phyloP scores from a whole-genome alignment of 345 rosid species.

The Eucalyptus cloeziana region DNA sequence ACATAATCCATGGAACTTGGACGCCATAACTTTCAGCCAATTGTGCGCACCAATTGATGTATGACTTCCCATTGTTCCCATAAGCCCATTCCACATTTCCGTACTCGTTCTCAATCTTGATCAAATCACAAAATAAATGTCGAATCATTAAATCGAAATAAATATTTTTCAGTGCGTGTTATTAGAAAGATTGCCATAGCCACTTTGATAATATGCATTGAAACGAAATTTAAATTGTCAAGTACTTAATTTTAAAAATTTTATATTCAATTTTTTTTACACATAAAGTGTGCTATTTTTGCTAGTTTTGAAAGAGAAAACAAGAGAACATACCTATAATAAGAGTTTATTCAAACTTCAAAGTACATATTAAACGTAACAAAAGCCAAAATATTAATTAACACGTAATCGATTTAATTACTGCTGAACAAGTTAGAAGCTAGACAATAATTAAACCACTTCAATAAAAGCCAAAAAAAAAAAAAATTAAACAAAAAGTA shows the following conservation, averaged over 20 bases:
- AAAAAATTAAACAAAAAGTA: not conserved
- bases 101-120: conserved; percentile 36
- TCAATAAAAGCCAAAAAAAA: not conserved
- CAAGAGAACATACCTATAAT: not conserved
- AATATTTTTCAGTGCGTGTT: too few species aligned
- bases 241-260: too few species aligned
- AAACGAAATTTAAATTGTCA: too few species aligned
- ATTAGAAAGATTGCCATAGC: not conserved
- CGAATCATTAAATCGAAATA: not conserved
- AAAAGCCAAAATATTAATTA: not conserved
- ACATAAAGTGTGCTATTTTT: not conserved
- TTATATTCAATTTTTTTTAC: not conserved
- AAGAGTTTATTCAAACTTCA: not conserved
- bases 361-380: not conserved
- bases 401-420: not conserved
- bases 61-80: conserved; percentile 17
- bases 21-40: conserved; percentile 12
- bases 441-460: not conserved
- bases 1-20: conserved; percentile 39
- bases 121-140: not conserved
- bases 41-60: conserved; percentile 24
- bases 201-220: not conserved
- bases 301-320: not conserved
- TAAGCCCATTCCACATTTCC: conserved; percentile 8
- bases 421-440: not conserved